Evolutionary conservation across 257 asterid genomes (phyloP).

Genomic region (Plantago ovata): DNA sequence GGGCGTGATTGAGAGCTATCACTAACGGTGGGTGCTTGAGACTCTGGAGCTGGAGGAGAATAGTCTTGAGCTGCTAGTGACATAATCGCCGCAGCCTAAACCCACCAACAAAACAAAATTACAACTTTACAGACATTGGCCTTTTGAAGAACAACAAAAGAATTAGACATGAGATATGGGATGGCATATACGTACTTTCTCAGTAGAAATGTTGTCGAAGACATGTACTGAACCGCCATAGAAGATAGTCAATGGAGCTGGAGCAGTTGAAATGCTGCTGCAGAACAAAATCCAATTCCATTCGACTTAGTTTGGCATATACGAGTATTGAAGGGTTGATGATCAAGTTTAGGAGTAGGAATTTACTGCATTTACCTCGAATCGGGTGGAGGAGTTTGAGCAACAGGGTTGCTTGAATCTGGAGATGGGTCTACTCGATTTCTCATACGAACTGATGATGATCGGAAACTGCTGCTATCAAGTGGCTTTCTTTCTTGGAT

Average conservation of each 20-base stretch:
- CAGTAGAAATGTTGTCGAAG: constrained; percentile 66
- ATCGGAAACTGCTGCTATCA: too few species aligned
- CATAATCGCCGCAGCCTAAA: constrained; percentile 85
- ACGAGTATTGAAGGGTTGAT: too few species aligned
- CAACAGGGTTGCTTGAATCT: too few species aligned
- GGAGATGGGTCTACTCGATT: too few species aligned
- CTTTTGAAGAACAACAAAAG: not conserved
- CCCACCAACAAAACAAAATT: not conserved
- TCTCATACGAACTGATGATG: too few species aligned
- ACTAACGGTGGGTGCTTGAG: constrained; percentile 34
- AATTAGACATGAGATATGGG: not conserved
- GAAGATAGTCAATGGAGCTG: constrained; percentile 78
- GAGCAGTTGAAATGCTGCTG: constrained; percentile 36
- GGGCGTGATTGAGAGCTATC: too few species aligned
- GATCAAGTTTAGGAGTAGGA: too few species aligned
- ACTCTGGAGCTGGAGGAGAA: constrained; percentile 32
- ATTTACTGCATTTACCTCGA: too few species aligned
- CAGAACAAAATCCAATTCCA: too few species aligned
- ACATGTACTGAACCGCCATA: constrained; percentile 75
- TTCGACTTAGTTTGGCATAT: too few species aligned
- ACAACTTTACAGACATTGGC: not conserved
- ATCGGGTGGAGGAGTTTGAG: too few species aligned
- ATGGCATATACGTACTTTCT: constrained; percentile 52
- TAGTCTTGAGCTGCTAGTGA: constrained; percentile 57
- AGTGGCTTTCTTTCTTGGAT: too few species aligned